phyloP scores from a whole-genome alignment of 2,329 filamentous ascomycete genomes.

The Fusarium brevicatenulatum region DNA sequence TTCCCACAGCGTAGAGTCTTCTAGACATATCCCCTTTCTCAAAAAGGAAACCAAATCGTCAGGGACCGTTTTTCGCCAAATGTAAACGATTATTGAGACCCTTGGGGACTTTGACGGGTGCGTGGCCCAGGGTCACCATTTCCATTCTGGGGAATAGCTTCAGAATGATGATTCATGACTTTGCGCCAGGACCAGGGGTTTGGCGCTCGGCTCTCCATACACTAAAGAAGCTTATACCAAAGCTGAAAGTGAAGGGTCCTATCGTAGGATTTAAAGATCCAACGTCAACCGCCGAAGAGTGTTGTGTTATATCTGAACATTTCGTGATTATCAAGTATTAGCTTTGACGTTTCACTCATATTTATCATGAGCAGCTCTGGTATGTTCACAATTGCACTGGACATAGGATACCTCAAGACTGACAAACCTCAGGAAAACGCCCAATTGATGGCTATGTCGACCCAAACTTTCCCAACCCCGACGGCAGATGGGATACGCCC shows the following conservation, averaged over 20 bases:
- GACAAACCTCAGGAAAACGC: constrained; percentile 7
- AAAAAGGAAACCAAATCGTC: constrained; percentile 35
- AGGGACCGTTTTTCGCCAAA: not conserved
- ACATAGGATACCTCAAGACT: not conserved
- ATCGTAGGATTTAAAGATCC: constrained; percentile 7
- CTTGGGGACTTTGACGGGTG: not conserved
- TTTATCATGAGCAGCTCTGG: constrained; percentile 32
- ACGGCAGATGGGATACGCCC: constrained; percentile 56
- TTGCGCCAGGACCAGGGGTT: constrained; percentile 1
- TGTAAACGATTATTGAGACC: constrained; percentile 11
- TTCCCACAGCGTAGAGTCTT: not conserved
- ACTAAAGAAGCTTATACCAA: constrained; percentile 25
- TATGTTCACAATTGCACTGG: not conserved
- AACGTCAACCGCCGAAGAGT: not conserved
- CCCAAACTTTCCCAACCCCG: constrained; percentile 62
- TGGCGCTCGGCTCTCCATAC: not conserved
- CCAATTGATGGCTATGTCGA: constrained; percentile 56
- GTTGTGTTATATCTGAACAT: not conserved
- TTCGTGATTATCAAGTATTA: constrained; percentile 23
- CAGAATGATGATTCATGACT: constrained; percentile 41
- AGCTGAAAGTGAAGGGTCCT: constrained; percentile 7
- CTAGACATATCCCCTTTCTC: not conserved
- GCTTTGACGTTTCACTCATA: constrained; percentile 8
- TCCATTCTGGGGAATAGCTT: not conserved
- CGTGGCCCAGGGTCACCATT: not conserved